A percentile compares a stretch with the other conserved stretches of the same genome.
Conservation (phyloP, 2,329 filamentous ascomycete genomes). For the Fusarium nematophilum region DNA sequence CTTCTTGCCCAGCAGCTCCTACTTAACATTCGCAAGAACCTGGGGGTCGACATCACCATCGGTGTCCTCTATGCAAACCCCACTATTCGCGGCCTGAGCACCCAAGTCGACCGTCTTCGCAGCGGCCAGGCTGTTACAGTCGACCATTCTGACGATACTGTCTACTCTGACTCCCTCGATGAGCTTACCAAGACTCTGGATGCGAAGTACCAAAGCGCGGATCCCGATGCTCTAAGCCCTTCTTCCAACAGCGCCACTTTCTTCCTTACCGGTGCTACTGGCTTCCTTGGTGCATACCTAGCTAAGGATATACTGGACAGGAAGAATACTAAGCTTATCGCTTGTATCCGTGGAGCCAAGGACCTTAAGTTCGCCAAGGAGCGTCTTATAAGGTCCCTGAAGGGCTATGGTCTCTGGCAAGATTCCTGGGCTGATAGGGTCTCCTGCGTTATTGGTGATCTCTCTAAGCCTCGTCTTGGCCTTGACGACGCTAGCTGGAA, state of each 20-base stretch:
- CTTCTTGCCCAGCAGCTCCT: constrained; percentile 78
- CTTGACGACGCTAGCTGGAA: constrained; percentile 75
- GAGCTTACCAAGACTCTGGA: neutral
- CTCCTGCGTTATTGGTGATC: constrained; percentile 76
- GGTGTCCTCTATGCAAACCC: constrained; percentile 37
- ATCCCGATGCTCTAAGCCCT: constrained; percentile 50
- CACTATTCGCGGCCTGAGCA: constrained; percentile 6
- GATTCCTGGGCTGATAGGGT: constrained; percentile 74
- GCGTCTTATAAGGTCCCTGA: constrained; percentile 74
- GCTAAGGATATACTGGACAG: constrained; percentile 76
- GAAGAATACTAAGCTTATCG: constrained; percentile 64
- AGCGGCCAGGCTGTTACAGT: constrained; percentile 1
- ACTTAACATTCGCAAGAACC: constrained; percentile 60
- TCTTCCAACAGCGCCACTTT: constrained; percentile 63
- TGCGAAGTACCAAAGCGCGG: constrained; percentile 36
- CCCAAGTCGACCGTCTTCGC: constrained; percentile 3
- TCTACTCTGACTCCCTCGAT: constrained; percentile 4
- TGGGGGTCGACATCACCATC: constrained; percentile 46
- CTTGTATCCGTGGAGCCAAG: constrained; percentile 76
- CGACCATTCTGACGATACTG: constrained; percentile 4
- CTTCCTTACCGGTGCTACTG: constrained; percentile 86
- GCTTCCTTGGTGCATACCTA: constrained; percentile 86
- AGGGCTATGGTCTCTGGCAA: constrained; percentile 84
- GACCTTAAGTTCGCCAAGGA: constrained; percentile 69
- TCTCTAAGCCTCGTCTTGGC: constrained; percentile 79